A percentile compares a stretch with the other conserved stretches of the same genome.
These are phyloP conservation scores for Mucor sp. DNA, from an alignment of 371 early-diverging fungal species.

Conservation along the genomic window DNA sequence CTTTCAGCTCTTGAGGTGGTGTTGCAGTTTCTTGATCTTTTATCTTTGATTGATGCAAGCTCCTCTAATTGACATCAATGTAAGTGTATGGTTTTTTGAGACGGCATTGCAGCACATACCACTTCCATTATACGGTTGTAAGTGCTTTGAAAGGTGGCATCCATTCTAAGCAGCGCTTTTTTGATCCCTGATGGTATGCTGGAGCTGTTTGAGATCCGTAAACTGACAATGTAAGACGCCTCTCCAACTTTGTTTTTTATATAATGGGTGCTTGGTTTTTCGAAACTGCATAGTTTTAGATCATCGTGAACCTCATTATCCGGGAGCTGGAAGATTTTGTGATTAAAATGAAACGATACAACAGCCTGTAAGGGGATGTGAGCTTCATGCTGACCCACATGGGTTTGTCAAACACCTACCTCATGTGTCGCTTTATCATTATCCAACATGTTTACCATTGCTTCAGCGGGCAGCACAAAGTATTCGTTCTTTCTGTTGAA, in stretches of 20 bases:
- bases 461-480: slow-evolving; percentile 24
- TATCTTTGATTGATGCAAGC: background rate
- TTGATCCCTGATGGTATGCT: background rate
- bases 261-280: background rate
- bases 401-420: slow-evolving; percentile 22
- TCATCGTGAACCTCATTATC: no score
- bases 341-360: background rate
- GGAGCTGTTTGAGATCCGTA: background rate
- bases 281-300: background rate
- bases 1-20: background rate
- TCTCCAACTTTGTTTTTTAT: background rate
- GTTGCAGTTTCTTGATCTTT: background rate
- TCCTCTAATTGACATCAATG: background rate
- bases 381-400: no score
- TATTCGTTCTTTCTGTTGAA: background rate
- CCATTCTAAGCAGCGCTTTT: background rate
- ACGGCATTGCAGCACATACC: background rate
- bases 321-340: background rate
- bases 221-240: background rate
- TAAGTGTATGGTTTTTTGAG: background rate
- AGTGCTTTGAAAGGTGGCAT: background rate
- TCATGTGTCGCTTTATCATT: slow-evolving; percentile 38
- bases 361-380: background rate
- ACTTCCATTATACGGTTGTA: background rate
- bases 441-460: slow-evolving; percentile 44